Evolutionary conservation across 495 filamentous ascomycete species (phyloP).

Genomic region (Neurospora sp.): DNA sequence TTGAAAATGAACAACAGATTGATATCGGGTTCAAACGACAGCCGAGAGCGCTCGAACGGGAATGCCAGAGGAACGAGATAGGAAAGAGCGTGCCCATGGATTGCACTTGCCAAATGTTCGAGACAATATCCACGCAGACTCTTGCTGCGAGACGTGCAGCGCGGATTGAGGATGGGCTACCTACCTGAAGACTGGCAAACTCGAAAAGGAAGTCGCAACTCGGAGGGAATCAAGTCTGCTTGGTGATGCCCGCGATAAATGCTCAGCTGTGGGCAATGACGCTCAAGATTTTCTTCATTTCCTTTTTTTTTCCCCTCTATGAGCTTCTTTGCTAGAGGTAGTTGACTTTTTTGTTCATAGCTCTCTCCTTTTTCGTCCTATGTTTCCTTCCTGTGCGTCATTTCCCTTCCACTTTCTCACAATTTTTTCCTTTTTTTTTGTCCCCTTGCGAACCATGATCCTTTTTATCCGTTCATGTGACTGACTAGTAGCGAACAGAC

Average conservation of each 20-base stretch:
- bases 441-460: not conserved
- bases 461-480: not conserved
- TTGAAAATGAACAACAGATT: too few species aligned
- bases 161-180: not conserved
- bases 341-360: too few species aligned
- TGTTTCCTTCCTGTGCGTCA: too few species aligned
- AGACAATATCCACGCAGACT: not conserved
- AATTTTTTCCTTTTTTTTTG: too few species aligned
- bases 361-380: too few species aligned
- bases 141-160: not conserved
- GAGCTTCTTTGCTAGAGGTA: too few species aligned
- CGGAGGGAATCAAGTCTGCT: not conserved
- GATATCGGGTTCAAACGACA: not conserved
- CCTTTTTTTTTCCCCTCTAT: not conserved
- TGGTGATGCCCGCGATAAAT: too few species aligned
- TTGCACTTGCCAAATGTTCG: not conserved
- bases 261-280: too few species aligned
- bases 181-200: not conserved
- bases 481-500: slow-evolving; percentile 10
- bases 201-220: not conserved
- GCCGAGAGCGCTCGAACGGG: not conserved
- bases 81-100: not conserved
- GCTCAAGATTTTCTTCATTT: not conserved
- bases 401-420: too few species aligned
- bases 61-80: not conserved